Conservation (phyloP, 352 stramenopile genomes). For the Globisporangium alternatum region DNA sequence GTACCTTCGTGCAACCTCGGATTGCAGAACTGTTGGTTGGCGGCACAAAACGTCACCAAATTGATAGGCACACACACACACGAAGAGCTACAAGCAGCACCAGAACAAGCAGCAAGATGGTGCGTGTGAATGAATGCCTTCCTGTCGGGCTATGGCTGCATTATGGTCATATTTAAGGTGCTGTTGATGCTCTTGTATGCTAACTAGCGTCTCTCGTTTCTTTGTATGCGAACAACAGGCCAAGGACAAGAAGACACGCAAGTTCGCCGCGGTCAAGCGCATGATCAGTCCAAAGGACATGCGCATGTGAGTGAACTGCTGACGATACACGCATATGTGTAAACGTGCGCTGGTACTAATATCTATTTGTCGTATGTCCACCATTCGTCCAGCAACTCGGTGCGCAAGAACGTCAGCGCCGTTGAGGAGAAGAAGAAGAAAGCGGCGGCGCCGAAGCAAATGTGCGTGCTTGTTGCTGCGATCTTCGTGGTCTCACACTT, state of each 20-base stretch:
- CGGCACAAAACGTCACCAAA: slow-evolving; percentile 13
- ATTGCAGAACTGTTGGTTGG: slow-evolving; percentile 21
- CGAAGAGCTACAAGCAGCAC: slow-evolving; percentile 11
- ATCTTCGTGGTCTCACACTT: background rate
- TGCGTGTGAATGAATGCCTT: slow-evolving; percentile 7
- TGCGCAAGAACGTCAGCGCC: slow-evolving; percentile 69
- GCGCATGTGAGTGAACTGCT: slow-evolving; percentile 82
- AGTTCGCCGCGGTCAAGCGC: slow-evolving; percentile 98
- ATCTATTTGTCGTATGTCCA: background rate
- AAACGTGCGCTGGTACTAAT: background rate
- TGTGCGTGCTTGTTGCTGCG: slow-evolving; percentile 45
- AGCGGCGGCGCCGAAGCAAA: slow-evolving; percentile 90
- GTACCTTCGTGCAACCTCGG: slow-evolving; percentile 17
- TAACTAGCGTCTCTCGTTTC: background rate
- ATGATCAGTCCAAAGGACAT: slow-evolving; percentile 98
- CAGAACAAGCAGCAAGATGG: slow-evolving; percentile 15
- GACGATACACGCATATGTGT: background rate
- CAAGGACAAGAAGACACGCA: slow-evolving; percentile 98
- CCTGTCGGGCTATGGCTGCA: background rate
- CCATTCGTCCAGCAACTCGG: slow-evolving; percentile 52
- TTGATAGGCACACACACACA: background rate
- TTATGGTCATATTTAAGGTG: background rate
- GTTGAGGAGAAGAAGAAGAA: slow-evolving; percentile 90
- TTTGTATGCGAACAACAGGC: slow-evolving; percentile 38
- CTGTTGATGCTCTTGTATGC: slow-evolving; percentile 1